Percentiles rank a stretch among this genome's conserved stretches.
These are phyloP conservation scores for Hypoxylon sp. DNA, from an alignment of 2,329 filamentous ascomycete species.

Conservation along the genomic window DNA sequence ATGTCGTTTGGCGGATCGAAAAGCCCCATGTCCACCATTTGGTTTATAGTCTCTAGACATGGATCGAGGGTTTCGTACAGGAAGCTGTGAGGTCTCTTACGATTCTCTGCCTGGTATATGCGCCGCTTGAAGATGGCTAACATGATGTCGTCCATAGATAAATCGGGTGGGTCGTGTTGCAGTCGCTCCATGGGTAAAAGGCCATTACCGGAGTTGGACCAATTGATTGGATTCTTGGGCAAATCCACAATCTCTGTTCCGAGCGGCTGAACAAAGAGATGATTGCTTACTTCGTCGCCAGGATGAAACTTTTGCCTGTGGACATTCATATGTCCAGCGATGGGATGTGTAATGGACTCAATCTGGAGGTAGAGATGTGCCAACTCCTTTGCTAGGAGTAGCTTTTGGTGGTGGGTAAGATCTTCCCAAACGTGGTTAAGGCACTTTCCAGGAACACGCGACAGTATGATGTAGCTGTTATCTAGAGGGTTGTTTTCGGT, in stretches of 20 bases:
- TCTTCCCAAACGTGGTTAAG: constrained; percentile 4
- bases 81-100: neutral
- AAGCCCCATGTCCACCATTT: constrained; percentile 8
- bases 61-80: neutral
- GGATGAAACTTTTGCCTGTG: neutral
- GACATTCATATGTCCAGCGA: constrained; percentile 15
- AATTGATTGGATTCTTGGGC: constrained; percentile 5
- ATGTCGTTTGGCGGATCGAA: constrained; percentile 8
- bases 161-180: constrained; percentile 11
- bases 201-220: neutral
- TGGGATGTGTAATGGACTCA: constrained; percentile 15
- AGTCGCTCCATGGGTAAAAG: constrained; percentile 2
- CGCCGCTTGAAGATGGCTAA: constrained; percentile 21
- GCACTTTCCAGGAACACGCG: constrained; percentile 19
- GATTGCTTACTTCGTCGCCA: constrained; percentile 5
- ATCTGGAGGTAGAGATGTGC: constrained; percentile 9
- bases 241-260: neutral
- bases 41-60: constrained; percentile 14
- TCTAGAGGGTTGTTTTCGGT: constrained; percentile 24
- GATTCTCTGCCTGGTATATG: constrained; percentile 22
- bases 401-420: constrained; percentile 20
- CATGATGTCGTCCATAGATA: constrained; percentile 23
- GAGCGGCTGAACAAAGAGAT: constrained; percentile 12
- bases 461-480: constrained; percentile 12
- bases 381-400: constrained; percentile 23